These are phyloP conservation scores for Rhododendron kiyosumense DNA, from an alignment of 148 eudicot genomes.

Conservation along the genomic window DNA sequence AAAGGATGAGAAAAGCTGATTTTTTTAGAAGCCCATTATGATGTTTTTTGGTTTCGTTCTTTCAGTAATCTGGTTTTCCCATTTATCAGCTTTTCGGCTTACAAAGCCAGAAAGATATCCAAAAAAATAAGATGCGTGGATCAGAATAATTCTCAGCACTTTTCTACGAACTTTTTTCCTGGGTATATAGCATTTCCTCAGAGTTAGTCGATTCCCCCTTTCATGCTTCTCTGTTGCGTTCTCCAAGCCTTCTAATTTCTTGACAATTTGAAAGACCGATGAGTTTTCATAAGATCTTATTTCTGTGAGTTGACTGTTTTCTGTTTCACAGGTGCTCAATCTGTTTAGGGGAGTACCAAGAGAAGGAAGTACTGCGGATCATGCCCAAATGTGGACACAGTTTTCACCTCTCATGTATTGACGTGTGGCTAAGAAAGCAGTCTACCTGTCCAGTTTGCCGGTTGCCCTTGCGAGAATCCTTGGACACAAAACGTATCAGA, in stretches of 20 bases:
- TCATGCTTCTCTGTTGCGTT: background rate
- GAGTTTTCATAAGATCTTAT: background rate
- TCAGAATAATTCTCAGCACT: background rate
- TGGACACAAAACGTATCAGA: slow-evolving; percentile 12
- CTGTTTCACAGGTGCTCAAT: slow-evolving; percentile 52
- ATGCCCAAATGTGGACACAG: slow-evolving; percentile 72
- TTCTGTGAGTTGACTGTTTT: background rate
- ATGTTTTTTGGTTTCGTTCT: background rate
- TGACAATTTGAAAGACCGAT: background rate
- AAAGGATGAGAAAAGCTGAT: background rate
- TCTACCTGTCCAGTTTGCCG: slow-evolving; percentile 79
- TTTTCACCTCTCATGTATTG: slow-evolving; percentile 67
- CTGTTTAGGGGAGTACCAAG: slow-evolving; percentile 70
- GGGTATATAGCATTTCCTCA: background rate
- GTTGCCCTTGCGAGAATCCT: slow-evolving; percentile 39
- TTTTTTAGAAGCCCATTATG: background rate
- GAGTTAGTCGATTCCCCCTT: background rate
- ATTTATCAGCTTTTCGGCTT: background rate
- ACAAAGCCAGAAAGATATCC: background rate
- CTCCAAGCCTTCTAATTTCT: background rate
- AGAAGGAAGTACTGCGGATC: slow-evolving; percentile 58
- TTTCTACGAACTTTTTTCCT: background rate
- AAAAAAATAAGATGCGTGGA: background rate
- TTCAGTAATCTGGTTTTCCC: background rate
- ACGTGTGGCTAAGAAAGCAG: slow-evolving; percentile 60